These are phyloP conservation scores for Paramecium bursaria DNA, from an alignment of 73 alveolate species.

Conservation along the genomic window DNA sequence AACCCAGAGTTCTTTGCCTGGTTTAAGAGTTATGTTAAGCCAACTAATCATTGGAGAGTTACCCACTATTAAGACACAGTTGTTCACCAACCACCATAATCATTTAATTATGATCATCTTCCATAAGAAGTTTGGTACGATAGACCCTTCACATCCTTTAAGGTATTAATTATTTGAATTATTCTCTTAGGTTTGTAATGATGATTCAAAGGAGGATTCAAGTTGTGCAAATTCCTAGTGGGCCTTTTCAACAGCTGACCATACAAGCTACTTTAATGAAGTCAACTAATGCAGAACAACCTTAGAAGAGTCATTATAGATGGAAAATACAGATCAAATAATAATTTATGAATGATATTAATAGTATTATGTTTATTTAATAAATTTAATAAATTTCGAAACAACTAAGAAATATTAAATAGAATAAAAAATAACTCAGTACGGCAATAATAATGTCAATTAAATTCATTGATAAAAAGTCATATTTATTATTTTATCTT, in stretches of 20 bases:
- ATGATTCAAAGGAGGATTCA: slow-evolving; percentile 33
- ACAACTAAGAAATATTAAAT: too few species aligned
- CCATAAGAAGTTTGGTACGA: slow-evolving; percentile 69
- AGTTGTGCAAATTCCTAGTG: slow-evolving; percentile 34
- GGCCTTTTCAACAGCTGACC: slow-evolving; percentile 41
- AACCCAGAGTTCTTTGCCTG: slow-evolving; percentile 44
- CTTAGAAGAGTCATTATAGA: too few species aligned
- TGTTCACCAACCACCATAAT: slow-evolving; percentile 60
- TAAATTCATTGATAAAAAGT: too few species aligned
- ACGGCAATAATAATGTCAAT: too few species aligned
- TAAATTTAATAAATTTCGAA: too few species aligned
- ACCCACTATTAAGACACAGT: slow-evolving; percentile 63
- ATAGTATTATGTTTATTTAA: too few species aligned
- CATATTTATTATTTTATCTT: too few species aligned
- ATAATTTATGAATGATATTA: too few species aligned
- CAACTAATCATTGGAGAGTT: slow-evolving; percentile 59
- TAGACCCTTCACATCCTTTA: slow-evolving; percentile 10
- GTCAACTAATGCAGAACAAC: too few species aligned
- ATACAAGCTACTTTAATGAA: slow-evolving; percentile 13
- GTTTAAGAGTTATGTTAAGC: slow-evolving; percentile 42
- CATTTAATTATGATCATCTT: slow-evolving; percentile 33
- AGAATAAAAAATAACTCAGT: too few species aligned
- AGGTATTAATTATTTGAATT: not conserved
- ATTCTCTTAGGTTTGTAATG: not conserved
- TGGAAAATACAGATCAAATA: too few species aligned